Conservation (phyloP, 768 basidiomycete genomes). For the Psilocybe azurescens region DNA sequence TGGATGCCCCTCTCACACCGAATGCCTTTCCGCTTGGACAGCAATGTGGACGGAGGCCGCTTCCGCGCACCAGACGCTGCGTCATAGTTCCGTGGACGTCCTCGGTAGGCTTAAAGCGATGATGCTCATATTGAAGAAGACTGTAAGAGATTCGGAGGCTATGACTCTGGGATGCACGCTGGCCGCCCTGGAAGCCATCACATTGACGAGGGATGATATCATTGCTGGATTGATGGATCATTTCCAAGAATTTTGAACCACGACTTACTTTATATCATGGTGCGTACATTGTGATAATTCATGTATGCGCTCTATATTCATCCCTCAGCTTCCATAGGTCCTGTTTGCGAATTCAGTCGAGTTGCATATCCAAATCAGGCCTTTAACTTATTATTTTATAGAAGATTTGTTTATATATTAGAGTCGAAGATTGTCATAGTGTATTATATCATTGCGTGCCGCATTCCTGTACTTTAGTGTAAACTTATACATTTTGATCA, state of each 20-base stretch:
- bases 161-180: constrained; percentile 49
- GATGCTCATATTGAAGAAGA: constrained; percentile 43
- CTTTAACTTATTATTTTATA: too few relatives aligned
- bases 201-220: constrained; percentile 43
- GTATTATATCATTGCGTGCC: not conserved
- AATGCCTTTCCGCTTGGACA: constrained; percentile 57
- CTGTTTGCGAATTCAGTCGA: too few relatives aligned
- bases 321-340: too few relatives aligned
- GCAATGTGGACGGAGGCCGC: constrained; percentile 56
- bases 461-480: not conserved
- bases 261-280: not conserved
- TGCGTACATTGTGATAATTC: not conserved
- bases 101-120: constrained; percentile 57
- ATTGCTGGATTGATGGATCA: constrained; percentile 42
- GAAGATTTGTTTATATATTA: too few relatives aligned
- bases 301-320: not conserved
- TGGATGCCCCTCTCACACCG: constrained; percentile 52
- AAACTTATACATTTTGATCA: not conserved
- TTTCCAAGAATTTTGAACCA: constrained; percentile 33
- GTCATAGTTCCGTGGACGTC: constrained; percentile 57
- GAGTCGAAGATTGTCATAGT: too few relatives aligned
- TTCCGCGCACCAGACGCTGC: constrained; percentile 49
- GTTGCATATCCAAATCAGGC: too few relatives aligned
- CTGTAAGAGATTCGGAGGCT: constrained; percentile 34
- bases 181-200: constrained; percentile 49